Base-by-base conservation (phyloP, 2,329 filamentous ascomycete species). In the Fusarium metavorans region DNA sequence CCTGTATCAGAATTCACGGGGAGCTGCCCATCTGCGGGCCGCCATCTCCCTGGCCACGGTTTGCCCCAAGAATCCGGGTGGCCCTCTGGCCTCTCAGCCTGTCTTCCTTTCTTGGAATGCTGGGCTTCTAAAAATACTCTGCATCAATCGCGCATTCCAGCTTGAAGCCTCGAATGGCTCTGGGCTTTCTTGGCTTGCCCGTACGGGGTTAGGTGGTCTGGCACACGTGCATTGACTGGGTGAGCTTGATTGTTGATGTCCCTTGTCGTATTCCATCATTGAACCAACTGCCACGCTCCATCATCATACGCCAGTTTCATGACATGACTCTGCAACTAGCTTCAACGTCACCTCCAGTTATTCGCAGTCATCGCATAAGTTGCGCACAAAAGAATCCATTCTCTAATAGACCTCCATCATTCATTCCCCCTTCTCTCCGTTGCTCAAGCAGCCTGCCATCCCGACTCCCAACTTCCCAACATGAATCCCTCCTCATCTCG, bases 361-460 rank as follows among this genome's bases (percentile, higher is more conserved):
- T 45, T 34, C 32, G 20, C 67, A 59, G 67, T 63, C 37, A 32
- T 64, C 16, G 32, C 45, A 32, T 39, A 52, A 34, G 13, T 30
- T 71, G 41, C 43, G 71, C 70, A 65, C 57, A 74, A 74, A 70
- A 64, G 11, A 68, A 56, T 76, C 59, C 71, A 78, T 76, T 78
- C 72, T 78, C 76, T 77, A 78, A 66, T 76, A 74, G 72, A 76
- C 69, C 74, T 76, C 70, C 69, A 77, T 77, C 68, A 62, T 74
- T 76, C 63, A 54, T 71, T 69, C 69, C 59, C 54, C 60, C 65
- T 23, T 68, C 64, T 72, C 60, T 63, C 68, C 63, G 70, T 76
- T 74, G 41, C 70, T 63, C 66, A 70, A 71, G 67, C 62, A 74
- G 61, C 73, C 70, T 34, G 63, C 66, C 61, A 62, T 64, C 70